Evolutionary conservation across 306 rosid species (phyloP).

Genomic region (Lotus japonicus): DNA sequence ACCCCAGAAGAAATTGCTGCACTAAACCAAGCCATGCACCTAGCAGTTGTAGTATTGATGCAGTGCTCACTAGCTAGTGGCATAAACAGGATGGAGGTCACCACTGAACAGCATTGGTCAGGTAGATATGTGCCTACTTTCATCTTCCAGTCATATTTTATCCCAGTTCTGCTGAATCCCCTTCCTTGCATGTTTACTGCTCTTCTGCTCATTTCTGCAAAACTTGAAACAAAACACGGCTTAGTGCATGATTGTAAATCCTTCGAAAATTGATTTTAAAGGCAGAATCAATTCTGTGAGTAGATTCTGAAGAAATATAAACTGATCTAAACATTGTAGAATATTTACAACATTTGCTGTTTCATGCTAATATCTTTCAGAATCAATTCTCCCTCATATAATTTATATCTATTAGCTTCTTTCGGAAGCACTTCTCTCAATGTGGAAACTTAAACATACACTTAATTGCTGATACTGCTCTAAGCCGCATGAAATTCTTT

Average conservation of each 20-base stretch:
- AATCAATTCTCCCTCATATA: too few species aligned
- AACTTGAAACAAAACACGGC: neutral
- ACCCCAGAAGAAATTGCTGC: conserved; percentile 67
- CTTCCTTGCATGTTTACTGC: conserved; percentile 21
- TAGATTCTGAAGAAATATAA: too few species aligned
- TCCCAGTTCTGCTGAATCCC: conserved; percentile 40
- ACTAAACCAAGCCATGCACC: conserved; percentile 80
- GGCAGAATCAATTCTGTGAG: too few species aligned
- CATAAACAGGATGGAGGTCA: conserved; percentile 59
- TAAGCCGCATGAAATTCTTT: neutral
- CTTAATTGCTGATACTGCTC: too few species aligned
- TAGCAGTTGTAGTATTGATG: conserved; percentile 41
- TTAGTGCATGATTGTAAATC: neutral
- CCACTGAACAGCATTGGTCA: conserved; percentile 44
- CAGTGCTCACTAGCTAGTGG: conserved; percentile 39
- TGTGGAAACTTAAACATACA: too few species aligned
- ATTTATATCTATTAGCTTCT: too few species aligned
- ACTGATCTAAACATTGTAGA: too few species aligned
- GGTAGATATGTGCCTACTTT: conserved; percentile 46
- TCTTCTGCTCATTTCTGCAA: conserved; percentile 52
- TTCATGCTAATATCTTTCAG: too few species aligned
- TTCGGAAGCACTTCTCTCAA: too few species aligned
- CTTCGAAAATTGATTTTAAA: too few species aligned
- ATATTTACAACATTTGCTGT: too few species aligned
- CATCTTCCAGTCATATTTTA: conserved; percentile 65